A percentile compares a stretch with the other conserved stretches of the same genome.
phyloP scores from a whole-genome alignment of 768 basidiomycete genomes.

The Tricholoma bakamatsutake region DNA sequence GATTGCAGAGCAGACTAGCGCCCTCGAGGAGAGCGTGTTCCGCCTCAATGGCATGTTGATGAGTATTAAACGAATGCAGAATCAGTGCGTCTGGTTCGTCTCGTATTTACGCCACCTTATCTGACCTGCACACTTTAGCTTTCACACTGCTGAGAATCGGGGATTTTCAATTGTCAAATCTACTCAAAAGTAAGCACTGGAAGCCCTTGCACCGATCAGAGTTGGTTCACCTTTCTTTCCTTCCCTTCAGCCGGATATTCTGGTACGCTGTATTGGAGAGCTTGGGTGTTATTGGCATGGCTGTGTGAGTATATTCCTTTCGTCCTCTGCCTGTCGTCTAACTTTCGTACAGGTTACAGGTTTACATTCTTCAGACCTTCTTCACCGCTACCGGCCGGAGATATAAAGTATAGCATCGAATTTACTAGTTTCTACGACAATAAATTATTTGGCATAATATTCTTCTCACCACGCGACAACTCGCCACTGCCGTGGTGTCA shows the following conservation, averaged over 20 bases:
- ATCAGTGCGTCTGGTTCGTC: conserved; percentile 59
- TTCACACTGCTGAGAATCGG: conserved; percentile 90
- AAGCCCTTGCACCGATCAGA: background rate
- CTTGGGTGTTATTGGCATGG: conserved; percentile 76
- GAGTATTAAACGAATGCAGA: conserved; percentile 89
- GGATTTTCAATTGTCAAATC: conserved; percentile 92
- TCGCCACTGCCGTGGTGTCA: too few species aligned
- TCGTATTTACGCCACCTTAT: conserved; percentile 3
- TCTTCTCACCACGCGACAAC: too few species aligned
- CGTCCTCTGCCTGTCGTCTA: conserved; percentile 1
- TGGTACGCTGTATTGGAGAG: conserved; percentile 90
- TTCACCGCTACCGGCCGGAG: conserved; percentile 90
- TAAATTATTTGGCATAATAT: too few species aligned
- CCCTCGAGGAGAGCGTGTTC: conserved; percentile 94
- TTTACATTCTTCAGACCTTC: conserved; percentile 92
- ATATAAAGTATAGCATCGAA: conserved; percentile 66
- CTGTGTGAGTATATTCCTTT: conserved; percentile 53
- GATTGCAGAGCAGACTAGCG: conserved; percentile 87
- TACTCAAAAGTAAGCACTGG: conserved; percentile 63
- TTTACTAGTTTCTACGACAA: background rate
- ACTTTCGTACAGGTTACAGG: conserved; percentile 59
- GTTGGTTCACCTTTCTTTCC: conserved; percentile 4
- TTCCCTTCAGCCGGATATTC: conserved; percentile 64
- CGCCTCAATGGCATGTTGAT: conserved; percentile 81
- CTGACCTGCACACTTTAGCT: conserved; percentile 41